Evolutionary conservation across 768 basidiomycete genomes (phyloP).

Genomic region (Pisolithus marmoratus): DNA sequence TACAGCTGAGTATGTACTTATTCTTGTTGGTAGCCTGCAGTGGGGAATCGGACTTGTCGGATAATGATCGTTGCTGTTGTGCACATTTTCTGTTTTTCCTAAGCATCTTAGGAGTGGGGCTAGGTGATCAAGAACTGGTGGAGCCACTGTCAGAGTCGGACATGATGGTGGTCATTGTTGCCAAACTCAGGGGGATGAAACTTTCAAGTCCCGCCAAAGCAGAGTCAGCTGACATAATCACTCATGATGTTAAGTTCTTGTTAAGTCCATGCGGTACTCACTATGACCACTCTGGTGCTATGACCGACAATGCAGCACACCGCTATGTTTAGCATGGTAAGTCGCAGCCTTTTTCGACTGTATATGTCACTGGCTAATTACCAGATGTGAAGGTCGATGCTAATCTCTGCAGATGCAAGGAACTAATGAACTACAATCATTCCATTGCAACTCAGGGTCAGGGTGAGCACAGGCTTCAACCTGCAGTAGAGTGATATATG

Average conservation of each 20-base stretch:
- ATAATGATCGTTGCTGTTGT: not conserved
- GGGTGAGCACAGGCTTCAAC: not conserved
- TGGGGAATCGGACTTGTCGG: not conserved
- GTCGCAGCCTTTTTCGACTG: not conserved
- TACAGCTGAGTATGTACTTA: not conserved
- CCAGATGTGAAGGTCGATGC: not conserved
- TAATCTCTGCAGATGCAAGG: not conserved
- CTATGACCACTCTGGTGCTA: too few species aligned
- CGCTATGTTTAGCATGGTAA: not conserved
- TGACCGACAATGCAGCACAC: not conserved
- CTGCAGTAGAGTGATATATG: not conserved
- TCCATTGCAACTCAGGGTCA: not conserved
- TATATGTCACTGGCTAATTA: not conserved
- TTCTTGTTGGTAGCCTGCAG: not conserved
- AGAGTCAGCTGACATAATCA: not conserved
- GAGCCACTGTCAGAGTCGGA: not conserved
- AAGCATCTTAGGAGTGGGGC: not conserved
- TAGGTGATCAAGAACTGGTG: not conserved
- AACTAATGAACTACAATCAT: not conserved
- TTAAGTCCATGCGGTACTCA: not conserved
- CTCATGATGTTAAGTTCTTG: not conserved
- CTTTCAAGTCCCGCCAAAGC: not conserved
- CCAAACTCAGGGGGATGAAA: not conserved
- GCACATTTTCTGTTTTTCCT: not conserved
- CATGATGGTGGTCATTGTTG: not conserved